phyloP scores from a whole-genome alignment of 78 protist genomes.

The Creolimax fragrantissima region DNA sequence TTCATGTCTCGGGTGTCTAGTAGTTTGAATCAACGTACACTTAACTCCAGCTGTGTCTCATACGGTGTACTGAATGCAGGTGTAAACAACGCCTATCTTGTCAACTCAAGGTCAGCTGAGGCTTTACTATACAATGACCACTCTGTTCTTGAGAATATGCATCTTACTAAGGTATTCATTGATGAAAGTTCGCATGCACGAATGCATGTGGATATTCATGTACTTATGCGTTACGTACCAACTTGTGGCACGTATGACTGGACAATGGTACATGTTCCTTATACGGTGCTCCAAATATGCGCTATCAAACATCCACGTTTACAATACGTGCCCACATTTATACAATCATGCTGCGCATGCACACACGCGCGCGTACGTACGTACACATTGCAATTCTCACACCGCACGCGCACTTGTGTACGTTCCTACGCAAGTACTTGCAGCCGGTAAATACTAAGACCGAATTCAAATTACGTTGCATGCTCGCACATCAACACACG shows the following conservation, averaged over 20 bases:
- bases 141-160: slow-evolving; percentile 50
- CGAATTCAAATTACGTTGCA: too few relatives aligned
- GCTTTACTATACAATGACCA: slow-evolving; percentile 36
- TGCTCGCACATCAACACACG: too few relatives aligned
- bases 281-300: not conserved
- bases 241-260: not conserved
- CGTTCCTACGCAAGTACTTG: not conserved
- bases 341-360: too few relatives aligned
- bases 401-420: not conserved
- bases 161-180: slow-evolving; percentile 23
- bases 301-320: too few relatives aligned
- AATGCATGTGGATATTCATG: not conserved
- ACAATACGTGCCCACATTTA: too few relatives aligned
- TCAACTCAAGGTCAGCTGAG: not conserved
- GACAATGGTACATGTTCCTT: not conserved
- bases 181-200: not conserved
- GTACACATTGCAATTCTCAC: not conserved
- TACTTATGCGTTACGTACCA: not conserved
- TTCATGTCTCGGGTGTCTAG: too few relatives aligned
- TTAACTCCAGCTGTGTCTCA: not conserved
- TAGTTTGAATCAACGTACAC: too few relatives aligned
- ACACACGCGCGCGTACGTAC: not conserved
- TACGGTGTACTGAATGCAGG: too few relatives aligned
- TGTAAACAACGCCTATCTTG: slow-evolving; percentile 23
- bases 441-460: too few relatives aligned